These are phyloP conservation scores for Plasmodiophora brassicae DNA, from an alignment of 208 protist genomes.

Conservation along the genomic window DNA sequence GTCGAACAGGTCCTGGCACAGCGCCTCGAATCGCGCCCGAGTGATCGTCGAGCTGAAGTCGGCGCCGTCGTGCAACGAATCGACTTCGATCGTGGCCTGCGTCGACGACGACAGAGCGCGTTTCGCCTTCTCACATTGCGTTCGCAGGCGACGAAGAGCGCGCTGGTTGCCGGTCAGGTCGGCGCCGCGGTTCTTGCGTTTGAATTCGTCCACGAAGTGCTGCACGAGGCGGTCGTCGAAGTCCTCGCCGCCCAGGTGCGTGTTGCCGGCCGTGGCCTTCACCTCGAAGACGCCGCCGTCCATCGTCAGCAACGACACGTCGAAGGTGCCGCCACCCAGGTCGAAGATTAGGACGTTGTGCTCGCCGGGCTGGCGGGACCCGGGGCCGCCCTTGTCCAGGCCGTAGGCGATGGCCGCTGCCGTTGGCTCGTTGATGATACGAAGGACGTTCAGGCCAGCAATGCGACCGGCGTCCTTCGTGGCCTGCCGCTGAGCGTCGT, in stretches of 20 bases:
- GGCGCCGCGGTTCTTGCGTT: conserved; percentile 70
- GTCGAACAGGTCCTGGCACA: conserved; percentile 74
- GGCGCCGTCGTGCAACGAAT: conserved; percentile 85
- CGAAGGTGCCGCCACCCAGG: conserved; percentile 71
- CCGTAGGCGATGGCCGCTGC: conserved; percentile 98
- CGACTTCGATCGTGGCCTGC: conserved; percentile 84
- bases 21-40: conserved; percentile 93
- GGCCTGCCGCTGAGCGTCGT: conserved; percentile 82
- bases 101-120: conserved; percentile 60
- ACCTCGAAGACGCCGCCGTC: conserved; percentile 80
- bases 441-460: conserved; percentile 85
- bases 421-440: conserved; percentile 99
- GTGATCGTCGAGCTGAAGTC: conserved; percentile 90
- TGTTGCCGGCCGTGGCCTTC: conserved; percentile 96
- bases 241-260: conserved; percentile 97
- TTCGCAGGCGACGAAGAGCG: conserved; percentile 67
- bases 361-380: conserved; percentile 37
- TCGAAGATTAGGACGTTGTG: conserved; percentile 57
- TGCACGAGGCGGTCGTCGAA: conserved; percentile 86
- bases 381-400: conserved; percentile 84
- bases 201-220: conserved; percentile 92
- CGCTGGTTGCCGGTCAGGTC: conserved; percentile 66
- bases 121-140: conserved; percentile 83
- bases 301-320: conserved; percentile 96
- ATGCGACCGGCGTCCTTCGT: conserved; percentile 84